Conservation (phyloP, 2,329 filamentous ascomycete genomes). For the Pyrenophora seminiperda region DNA sequence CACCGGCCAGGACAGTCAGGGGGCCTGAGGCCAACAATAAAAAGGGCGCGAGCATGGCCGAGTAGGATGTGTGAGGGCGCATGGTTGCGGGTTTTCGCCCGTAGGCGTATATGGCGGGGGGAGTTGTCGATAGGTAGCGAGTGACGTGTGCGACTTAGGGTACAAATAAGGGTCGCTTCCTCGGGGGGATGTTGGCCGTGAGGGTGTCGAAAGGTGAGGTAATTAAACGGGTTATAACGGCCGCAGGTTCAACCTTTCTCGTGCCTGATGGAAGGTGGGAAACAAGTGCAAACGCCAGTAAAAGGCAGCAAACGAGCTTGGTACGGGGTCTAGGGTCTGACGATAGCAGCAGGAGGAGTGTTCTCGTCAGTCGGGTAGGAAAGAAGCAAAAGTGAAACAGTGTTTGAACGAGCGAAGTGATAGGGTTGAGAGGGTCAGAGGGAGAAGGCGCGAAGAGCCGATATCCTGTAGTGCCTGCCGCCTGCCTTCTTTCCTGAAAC, state of each 20-base stretch:
- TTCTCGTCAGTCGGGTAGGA: slow-evolving; percentile 6
- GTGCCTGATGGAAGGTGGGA: slow-evolving; percentile 29
- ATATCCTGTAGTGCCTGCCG: too few relatives aligned
- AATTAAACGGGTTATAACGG: slow-evolving; percentile 37
- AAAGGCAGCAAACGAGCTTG: slow-evolving; percentile 1
- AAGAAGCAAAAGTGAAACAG: slow-evolving; percentile 43
- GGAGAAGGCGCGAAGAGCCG: slow-evolving; percentile 24
- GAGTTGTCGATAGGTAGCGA: slow-evolving; percentile 18
- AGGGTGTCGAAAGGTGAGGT: slow-evolving; percentile 13
- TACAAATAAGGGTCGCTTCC: background rate
- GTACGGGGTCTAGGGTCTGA: background rate
- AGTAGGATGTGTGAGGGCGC: slow-evolving; percentile 44
- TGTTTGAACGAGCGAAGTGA: slow-evolving; percentile 33
- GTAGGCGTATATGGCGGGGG: slow-evolving; percentile 31
- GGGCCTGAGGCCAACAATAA: slow-evolving; percentile 46
- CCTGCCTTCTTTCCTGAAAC: slow-evolving; percentile 34
- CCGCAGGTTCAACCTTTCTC: slow-evolving; percentile 47
- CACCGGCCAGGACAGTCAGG: slow-evolving; percentile 63
- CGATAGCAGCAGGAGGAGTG: background rate
- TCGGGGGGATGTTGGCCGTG: background rate
- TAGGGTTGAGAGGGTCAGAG: slow-evolving; percentile 20
- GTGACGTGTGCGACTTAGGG: slow-evolving; percentile 8
- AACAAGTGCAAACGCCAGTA: slow-evolving; percentile 15
- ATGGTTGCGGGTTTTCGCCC: slow-evolving; percentile 38
- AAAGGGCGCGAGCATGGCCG: slow-evolving; percentile 47